These are phyloP conservation scores for Ascochyta clinopodiicola DNA, from an alignment of 2,329 filamentous ascomycete species.

Conservation along the genomic window DNA sequence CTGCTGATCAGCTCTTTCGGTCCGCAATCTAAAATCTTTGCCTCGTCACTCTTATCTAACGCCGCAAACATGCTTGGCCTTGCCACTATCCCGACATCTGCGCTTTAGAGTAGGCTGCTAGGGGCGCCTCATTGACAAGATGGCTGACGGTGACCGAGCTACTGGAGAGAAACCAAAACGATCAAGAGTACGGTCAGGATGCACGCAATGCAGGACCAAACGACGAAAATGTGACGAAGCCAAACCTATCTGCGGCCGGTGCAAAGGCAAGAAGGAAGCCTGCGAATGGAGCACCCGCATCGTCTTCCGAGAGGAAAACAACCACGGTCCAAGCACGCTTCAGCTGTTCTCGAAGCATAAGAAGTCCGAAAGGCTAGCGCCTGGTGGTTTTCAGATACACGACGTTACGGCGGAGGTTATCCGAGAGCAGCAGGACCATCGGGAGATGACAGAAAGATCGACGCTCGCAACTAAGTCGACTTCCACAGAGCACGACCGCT, in stretches of 20 bases:
- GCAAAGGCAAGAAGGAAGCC: slow-evolving; percentile 19
- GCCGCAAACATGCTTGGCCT: too few relatives aligned
- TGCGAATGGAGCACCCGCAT: slow-evolving; percentile 26
- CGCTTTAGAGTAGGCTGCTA: too few relatives aligned
- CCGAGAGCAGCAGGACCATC: neutral
- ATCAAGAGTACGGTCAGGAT: neutral
- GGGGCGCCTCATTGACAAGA: neutral
- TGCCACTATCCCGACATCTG: too few relatives aligned
- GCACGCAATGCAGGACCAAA: slow-evolving; percentile 17
- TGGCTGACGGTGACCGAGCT: neutral
- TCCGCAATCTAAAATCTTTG: too few relatives aligned
- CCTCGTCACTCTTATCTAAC: too few relatives aligned
- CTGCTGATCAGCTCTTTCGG: too few relatives aligned
- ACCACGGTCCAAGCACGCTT: neutral
- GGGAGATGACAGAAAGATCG: neutral
- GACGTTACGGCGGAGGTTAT: neutral
- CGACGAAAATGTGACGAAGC: slow-evolving; percentile 27
- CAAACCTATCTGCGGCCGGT: slow-evolving; percentile 26
- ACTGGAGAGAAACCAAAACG: neutral
- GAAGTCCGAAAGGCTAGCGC: neutral
- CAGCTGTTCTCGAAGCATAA: neutral
- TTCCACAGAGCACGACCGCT: neutral
- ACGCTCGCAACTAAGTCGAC: neutral
- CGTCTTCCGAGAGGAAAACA: slow-evolving; percentile 24
- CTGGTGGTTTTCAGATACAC: neutral